Conservation (phyloP, 768 basidiomycete species). For the Podaxis pistillaris region DNA sequence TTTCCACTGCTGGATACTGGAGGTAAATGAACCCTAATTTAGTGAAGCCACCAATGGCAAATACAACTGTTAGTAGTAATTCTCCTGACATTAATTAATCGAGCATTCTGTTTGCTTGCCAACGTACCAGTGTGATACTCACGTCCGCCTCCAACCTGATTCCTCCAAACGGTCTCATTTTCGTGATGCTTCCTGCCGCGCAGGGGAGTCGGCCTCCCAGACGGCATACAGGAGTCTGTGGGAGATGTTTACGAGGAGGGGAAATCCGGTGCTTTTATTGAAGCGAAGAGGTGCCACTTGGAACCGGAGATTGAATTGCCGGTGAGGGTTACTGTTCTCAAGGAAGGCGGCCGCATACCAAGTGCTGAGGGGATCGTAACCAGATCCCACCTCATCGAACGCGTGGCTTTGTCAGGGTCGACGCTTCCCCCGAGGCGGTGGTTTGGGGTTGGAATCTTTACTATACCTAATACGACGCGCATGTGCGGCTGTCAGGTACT, state of each 20-base stretch:
- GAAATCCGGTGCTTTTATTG: no score
- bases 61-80: no score
- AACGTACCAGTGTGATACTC: neutral
- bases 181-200: neutral
- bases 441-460: neutral
- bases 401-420: slow-evolving; percentile 1
- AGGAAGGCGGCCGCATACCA: neutral
- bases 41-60: no score
- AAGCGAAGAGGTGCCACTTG: neutral
- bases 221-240: neutral
- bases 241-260: neutral
- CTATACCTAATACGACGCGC: neutral
- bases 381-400: neutral
- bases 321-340: neutral
- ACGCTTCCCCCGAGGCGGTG: neutral
- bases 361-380: neutral
- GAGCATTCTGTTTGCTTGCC: neutral
- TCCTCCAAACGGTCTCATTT: neutral
- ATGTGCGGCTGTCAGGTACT: neutral
- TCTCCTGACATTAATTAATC: no score
- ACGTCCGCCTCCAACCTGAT: neutral
- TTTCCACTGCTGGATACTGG: no score
- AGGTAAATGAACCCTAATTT: no score
- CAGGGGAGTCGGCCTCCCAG: neutral
- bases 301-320: neutral